A percentile compares a stretch with the other conserved stretches of the same genome.
phyloP scores from a whole-genome alignment of 305 asterid species.

The Solanum chacoense region DNA sequence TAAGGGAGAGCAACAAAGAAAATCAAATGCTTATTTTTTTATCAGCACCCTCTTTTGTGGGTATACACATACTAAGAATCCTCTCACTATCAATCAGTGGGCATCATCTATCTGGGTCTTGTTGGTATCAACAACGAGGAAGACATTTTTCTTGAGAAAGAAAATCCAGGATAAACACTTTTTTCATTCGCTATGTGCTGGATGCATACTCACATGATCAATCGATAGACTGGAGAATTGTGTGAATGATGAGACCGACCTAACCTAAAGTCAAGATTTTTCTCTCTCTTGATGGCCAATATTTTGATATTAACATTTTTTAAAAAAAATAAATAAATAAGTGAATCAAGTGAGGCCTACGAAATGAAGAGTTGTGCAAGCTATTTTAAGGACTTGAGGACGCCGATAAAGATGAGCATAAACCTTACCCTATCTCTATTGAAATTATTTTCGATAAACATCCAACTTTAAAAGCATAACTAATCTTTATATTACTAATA shows the following conservation, averaged over 20 bases:
- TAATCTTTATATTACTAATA: not conserved
- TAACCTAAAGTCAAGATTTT: not conserved
- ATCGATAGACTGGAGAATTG: not conserved
- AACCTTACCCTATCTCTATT: not conserved
- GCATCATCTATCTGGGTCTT: not conserved
- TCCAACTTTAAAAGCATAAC: not conserved
- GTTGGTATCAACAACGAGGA: not conserved
- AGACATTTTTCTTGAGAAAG: not conserved
- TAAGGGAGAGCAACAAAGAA: not conserved
- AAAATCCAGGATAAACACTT: not conserved
- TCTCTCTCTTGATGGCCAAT: not conserved
- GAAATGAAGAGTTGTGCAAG: too few relatives aligned
- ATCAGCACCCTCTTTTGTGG: not conserved
- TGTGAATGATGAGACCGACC: not conserved
- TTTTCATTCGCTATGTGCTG: not conserved
- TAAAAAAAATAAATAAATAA: too few relatives aligned
- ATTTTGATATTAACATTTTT: not conserved
- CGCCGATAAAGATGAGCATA: too few relatives aligned
- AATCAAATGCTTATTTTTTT: not conserved
- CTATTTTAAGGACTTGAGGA: not conserved
- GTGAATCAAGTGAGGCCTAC: rapidly evolving
- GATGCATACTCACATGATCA: not conserved
- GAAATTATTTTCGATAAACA: too few relatives aligned
- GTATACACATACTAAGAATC: not conserved
- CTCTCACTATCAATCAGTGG: not conserved